These are phyloP conservation scores for Pythium graminicola DNA, from an alignment of 352 stramenopile species.

Conservation along the genomic window DNA sequence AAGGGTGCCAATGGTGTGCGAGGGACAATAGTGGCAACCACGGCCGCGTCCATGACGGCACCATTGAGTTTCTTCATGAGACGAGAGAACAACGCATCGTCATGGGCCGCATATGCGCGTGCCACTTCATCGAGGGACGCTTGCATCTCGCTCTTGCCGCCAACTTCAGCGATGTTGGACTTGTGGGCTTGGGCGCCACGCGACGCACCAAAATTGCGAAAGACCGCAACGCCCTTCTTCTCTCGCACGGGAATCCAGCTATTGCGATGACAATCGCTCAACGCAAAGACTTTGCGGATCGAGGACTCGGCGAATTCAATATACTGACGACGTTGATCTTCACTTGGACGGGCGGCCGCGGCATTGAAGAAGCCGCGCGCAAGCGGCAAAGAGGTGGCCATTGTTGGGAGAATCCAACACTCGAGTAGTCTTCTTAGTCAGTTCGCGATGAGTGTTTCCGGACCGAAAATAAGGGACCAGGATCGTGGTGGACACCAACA, in stretches of 20 bases:
- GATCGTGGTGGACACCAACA: too few relatives aligned
- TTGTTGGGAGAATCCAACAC: too few relatives aligned
- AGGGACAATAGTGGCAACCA: constrained; percentile 72
- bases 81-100: constrained; percentile 65
- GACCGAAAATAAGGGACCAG: background rate
- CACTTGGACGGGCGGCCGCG: constrained; percentile 45
- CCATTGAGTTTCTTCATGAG: constrained; percentile 81
- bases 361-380: constrained; percentile 73
- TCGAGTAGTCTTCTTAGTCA: too few relatives aligned
- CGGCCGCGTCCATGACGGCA: constrained; percentile 65
- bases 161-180: constrained; percentile 74
- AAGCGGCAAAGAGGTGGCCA: constrained; percentile 63
- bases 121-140: constrained; percentile 70
- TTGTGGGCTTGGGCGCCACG: constrained; percentile 55
- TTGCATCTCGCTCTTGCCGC: constrained; percentile 56
- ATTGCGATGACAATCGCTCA: constrained; percentile 75
- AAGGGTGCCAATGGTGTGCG: constrained; percentile 61
- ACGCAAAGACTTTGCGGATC: constrained; percentile 76
- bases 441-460: background rate
- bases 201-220: constrained; percentile 65
- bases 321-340: constrained; percentile 69
- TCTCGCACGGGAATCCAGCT: constrained; percentile 80
- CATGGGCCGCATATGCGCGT: constrained; percentile 68
- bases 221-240: constrained; percentile 78
- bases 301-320: constrained; percentile 76